Evolutionary conservation across 371 early-diverging fungal species (phyloP).

Genomic region (Umbelopsis sp.): DNA sequence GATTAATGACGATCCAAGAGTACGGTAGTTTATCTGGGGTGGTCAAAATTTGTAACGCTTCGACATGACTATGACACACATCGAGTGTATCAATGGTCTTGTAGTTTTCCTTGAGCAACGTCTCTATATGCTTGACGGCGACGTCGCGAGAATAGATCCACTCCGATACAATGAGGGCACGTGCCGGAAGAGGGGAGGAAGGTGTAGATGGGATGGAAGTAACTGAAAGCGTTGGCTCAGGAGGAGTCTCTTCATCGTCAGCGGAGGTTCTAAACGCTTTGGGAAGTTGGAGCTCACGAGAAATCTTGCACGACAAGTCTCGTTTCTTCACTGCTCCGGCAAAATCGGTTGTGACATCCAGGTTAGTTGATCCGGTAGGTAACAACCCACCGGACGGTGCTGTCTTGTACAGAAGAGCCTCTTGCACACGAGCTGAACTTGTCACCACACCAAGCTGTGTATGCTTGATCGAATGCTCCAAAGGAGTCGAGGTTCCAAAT

Average conservation of each 20-base stretch:
- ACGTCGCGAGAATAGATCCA: conserved; percentile 45
- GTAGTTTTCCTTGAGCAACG: conserved; percentile 31
- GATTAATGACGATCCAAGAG: conserved; percentile 57
- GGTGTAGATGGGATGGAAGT: conserved; percentile 28
- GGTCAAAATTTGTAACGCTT: conserved; percentile 36
- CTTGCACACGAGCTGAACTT: neutral
- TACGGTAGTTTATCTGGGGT: conserved; percentile 39
- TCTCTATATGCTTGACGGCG: conserved; percentile 42
- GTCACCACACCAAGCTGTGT: neutral
- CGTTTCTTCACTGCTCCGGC: conserved; percentile 11
- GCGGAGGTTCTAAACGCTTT: conserved; percentile 9
- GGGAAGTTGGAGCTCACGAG: neutral
- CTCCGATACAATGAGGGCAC: conserved; percentile 47
- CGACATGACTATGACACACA: conserved; percentile 35
- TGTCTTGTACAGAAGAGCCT: neutral
- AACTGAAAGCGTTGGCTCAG: neutral
- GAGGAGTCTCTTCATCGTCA: neutral
- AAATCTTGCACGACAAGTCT: neutral
- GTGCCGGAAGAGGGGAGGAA: conserved; percentile 40
- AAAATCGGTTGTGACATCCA: neutral
- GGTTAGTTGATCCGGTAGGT: neutral
- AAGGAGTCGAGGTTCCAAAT: neutral
- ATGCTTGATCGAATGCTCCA: conserved; percentile 15
- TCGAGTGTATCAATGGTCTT: conserved; percentile 27
- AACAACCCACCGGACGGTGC: conserved; percentile 3